These are phyloP conservation scores for Trichocladium uniseriatum DNA, from an alignment of 495 filamentous ascomycete species.

Conservation along the genomic window DNA sequence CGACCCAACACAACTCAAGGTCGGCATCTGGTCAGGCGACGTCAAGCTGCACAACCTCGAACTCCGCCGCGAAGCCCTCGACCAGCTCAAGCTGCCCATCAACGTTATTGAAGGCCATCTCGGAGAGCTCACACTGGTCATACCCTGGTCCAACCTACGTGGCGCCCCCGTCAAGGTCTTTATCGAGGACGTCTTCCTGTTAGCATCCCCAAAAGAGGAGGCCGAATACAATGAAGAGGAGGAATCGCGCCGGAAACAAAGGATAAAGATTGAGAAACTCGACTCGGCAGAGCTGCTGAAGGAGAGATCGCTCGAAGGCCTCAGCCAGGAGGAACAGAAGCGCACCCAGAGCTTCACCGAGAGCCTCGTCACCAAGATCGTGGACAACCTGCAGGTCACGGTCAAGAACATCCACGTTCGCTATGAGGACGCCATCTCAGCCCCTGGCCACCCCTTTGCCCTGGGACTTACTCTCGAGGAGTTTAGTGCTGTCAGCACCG, in stretches of 20 bases:
- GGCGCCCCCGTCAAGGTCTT: conserved; percentile 89
- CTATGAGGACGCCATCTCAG: conserved; percentile 95
- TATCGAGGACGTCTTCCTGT: conserved; percentile 91
- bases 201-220: conserved; percentile 91
- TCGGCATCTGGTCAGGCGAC: conserved; percentile 97
- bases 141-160: conserved; percentile 92
- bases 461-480: conserved; percentile 85
- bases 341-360: conserved; percentile 95
- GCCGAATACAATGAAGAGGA: conserved; percentile 87
- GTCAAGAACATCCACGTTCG: conserved; percentile 97
- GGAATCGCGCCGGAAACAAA: conserved; percentile 70
- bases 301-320: conserved; percentile 82
- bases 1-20: conserved; percentile 89
- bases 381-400: conserved; percentile 93
- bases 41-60: conserved; percentile 88
- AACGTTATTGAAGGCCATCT: conserved; percentile 96
- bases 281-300: conserved; percentile 91
- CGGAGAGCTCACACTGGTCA: conserved; percentile 77
- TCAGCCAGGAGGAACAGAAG: conserved; percentile 88
- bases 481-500: conserved; percentile 92
- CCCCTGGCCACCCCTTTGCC: conserved; percentile 90
- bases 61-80: conserved; percentile 84
- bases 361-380: conserved; percentile 87
- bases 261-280: conserved; percentile 93
- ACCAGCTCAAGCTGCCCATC: conserved; percentile 88